Percentiles rank a stretch among this genome's conserved stretches.
Conservation (phyloP, 2,329 filamentous ascomycete genomes). For the Monilinia polystroma region DNA sequence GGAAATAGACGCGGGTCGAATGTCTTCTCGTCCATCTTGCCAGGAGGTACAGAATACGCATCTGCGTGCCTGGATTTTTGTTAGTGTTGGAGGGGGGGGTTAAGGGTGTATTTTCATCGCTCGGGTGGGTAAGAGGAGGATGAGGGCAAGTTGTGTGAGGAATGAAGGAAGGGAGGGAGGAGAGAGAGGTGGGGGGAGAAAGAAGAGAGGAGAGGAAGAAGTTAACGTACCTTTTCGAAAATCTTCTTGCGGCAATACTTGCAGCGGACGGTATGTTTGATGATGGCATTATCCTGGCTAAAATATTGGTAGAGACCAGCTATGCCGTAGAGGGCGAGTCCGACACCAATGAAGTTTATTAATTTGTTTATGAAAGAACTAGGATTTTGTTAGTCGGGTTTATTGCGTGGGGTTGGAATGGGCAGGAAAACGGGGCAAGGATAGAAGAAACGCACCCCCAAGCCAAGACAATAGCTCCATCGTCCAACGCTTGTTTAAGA, state of each 20-base stretch:
- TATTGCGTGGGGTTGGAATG: neutral
- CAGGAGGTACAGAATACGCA: conserved; percentile 59
- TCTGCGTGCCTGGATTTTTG: conserved; percentile 43
- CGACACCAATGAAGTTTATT: conserved; percentile 65
- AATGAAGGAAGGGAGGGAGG: too few species aligned
- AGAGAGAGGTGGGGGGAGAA: too few species aligned
- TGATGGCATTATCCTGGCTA: conserved; percentile 59
- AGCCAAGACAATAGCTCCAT: conserved; percentile 70
- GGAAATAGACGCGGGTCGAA: neutral
- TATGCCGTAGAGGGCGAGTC: conserved; percentile 62
- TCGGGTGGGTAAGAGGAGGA: neutral
- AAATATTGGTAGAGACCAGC: conserved; percentile 61
- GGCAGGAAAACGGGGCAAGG: neutral
- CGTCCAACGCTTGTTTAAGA: conserved; percentile 63
- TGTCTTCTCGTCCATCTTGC: conserved; percentile 47
- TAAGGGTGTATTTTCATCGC: too few species aligned
- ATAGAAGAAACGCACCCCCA: conserved; percentile 55
- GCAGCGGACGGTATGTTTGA: conserved; percentile 69
- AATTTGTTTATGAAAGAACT: conserved; percentile 63
- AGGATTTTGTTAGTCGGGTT: neutral
- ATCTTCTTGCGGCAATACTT: conserved; percentile 64
- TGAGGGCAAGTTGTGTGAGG: neutral
- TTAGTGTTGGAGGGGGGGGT: neutral
- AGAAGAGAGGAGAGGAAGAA: too few species aligned
- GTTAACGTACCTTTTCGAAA: conserved; percentile 56